A percentile compares a stretch with the other conserved stretches of the same genome.
Evolutionary conservation across 2,329 filamentous ascomycete species (phyloP).

Genomic region (Pezicula rhizophila): DNA sequence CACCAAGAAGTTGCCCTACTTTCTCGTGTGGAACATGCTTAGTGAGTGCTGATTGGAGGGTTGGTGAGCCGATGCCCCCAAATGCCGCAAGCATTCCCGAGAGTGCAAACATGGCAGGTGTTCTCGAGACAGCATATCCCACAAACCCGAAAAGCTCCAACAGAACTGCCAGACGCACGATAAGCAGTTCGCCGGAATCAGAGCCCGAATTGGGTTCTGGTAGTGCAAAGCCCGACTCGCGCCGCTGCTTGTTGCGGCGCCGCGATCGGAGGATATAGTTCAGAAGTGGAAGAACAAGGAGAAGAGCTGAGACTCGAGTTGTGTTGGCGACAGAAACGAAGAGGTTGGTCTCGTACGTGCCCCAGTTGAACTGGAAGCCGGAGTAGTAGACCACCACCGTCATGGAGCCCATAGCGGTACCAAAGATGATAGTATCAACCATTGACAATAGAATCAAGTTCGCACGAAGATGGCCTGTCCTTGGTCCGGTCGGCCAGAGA

Average conservation of each 20-base stretch:
- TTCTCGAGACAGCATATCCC: constrained; percentile 65
- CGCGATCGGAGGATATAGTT: constrained; percentile 64
- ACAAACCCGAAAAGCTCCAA: constrained; percentile 72
- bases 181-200: constrained; percentile 68
- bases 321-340: constrained; percentile 78
- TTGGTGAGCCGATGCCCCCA: constrained; percentile 81
- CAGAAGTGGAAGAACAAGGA: constrained; percentile 68
- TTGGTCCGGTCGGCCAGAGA: constrained; percentile 65
- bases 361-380: constrained; percentile 76
- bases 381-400: constrained; percentile 82
- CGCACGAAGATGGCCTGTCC: constrained; percentile 56
- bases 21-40: constrained; percentile 83
- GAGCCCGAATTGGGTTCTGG: constrained; percentile 47
- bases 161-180: constrained; percentile 69
- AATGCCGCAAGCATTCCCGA: constrained; percentile 69
- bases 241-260: constrained; percentile 19
- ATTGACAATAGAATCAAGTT: constrained; percentile 79
- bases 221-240: constrained; percentile 57
- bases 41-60: constrained; percentile 75
- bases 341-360: constrained; percentile 69
- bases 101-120: constrained; percentile 58
- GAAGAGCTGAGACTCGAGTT: constrained; percentile 66
- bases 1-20: constrained; percentile 83
- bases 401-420: constrained; percentile 72
- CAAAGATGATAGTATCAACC: constrained; percentile 77